Evolutionary conservation across 176 grass and related monocot genomes (phyloP), one percentile per base, ranked within the genome.

Genomic region (Carex cristatella): DNA sequence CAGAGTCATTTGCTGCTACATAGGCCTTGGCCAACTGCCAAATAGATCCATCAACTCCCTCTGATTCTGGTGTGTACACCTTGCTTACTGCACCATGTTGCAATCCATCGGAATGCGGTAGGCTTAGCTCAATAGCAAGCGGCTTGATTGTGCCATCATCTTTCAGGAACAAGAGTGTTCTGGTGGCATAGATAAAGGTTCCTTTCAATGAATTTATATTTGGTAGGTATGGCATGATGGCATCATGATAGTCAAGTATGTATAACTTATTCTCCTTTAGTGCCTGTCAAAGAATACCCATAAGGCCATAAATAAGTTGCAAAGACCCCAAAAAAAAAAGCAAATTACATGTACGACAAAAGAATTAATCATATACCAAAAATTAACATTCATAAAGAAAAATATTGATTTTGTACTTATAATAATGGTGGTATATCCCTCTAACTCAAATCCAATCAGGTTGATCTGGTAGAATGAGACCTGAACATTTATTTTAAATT

Each of bases 11-110:
- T 23, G 94, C 95, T 7, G 68, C 72, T 31, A 80, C 89, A 7
- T 95, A 98, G 19, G 95, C 95, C 88, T 98, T 98, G 61, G 95
- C 93, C 56, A 98, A 89, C 37, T 93, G 91, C 95, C 95, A 98
- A 15, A 98, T 87, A 16, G 89, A 89, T 0, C 85, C 76, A 0
- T 86, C 5, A 10, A 89, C 82, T 0, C 93, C 89, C 1, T 59
- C 46, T 0, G 74, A 16, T n/a, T 86, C 87, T 1, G 93, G 91
- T 3, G 85, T 90, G 76, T 86, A 94, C 30, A 94, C 91, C 32
- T 54, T 91, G 86, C 89, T 94, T 37, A 38, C 7, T 2, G 86
- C 89, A 56, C 1, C 94, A 85, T 2, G 63, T 81, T 64, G 71
- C 73, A 15, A 81, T 14, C 0, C 92, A 90, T 97, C 58, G 89